phyloP scores from a whole-genome alignment of 2,329 filamentous ascomycete species.

The Sporothrix brasiliensis region DNA sequence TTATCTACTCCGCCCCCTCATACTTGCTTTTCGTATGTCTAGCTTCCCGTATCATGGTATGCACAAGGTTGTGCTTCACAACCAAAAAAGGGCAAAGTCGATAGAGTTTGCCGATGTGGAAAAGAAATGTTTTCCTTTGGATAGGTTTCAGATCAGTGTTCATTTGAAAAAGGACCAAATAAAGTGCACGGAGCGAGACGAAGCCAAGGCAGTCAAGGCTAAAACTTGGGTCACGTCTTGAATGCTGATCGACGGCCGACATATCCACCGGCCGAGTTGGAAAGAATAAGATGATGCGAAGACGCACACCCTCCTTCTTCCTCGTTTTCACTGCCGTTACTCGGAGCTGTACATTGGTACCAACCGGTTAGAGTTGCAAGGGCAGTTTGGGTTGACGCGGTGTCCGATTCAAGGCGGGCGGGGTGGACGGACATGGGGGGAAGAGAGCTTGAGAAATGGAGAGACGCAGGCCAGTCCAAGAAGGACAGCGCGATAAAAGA shows the following conservation, averaged over 20 bases:
- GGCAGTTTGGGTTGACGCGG: neutral
- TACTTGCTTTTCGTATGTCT: neutral
- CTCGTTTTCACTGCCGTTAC: neutral
- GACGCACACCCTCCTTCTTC: neutral
- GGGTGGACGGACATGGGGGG: neutral
- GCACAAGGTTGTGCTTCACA: neutral
- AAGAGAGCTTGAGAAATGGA: neutral
- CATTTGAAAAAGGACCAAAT: neutral
- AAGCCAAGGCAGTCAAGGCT: neutral
- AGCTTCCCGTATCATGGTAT: neutral
- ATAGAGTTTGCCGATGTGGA: neutral
- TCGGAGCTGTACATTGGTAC: neutral
- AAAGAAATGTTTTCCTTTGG: neutral
- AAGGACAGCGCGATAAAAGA: neutral
- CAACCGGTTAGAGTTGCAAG: conserved; percentile 7
- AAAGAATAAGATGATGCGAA: neutral
- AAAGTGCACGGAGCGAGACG: neutral
- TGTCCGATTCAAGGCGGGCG: neutral
- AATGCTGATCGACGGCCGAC: neutral
- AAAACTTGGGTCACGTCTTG: neutral
- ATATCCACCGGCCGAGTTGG: neutral
- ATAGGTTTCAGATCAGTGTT: neutral
- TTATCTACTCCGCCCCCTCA: neutral
- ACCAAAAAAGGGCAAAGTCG: neutral
- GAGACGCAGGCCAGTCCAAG: neutral